phyloP scores from a whole-genome alignment of 805 yeast species.

The Candida maesae region DNA sequence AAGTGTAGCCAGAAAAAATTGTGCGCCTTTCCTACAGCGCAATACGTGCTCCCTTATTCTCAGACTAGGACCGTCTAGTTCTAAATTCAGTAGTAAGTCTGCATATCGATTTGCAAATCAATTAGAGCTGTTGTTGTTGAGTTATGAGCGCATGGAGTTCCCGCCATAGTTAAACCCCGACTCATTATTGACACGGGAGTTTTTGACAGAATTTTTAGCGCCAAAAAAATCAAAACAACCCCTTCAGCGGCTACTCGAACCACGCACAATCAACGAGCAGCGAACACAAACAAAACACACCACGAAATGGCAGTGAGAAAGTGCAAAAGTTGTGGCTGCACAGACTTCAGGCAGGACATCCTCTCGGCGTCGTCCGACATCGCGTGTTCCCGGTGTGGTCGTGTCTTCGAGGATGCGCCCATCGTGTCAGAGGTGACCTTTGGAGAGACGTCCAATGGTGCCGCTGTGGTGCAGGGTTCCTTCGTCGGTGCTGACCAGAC shows the following conservation, averaged over 20 bases:
- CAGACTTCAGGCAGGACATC: conserved; percentile 48
- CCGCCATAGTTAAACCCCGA: too few relatives aligned
- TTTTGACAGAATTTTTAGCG: too few relatives aligned
- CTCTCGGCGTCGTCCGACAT: conserved; percentile 67
- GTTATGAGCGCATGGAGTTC: too few relatives aligned
- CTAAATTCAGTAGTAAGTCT: too few relatives aligned
- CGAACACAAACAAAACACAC: neutral
- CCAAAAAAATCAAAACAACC: neutral
- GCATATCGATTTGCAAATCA: too few relatives aligned
- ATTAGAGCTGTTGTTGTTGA: too few relatives aligned
- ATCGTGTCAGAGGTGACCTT: conserved; percentile 94
- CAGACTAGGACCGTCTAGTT: too few relatives aligned
- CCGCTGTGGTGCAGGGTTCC: conserved; percentile 93
- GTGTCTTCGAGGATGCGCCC: conserved; percentile 86
- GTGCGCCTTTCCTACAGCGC: too few relatives aligned
- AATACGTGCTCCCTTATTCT: too few relatives aligned
- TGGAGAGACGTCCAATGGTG: conserved; percentile 89
- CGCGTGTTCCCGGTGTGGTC: conserved; percentile 80
- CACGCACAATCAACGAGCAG: neutral
- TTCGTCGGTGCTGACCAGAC: conserved; percentile 86
- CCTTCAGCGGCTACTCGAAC: neutral
- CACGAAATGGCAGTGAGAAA: conserved; percentile 10
- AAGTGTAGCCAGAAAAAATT: too few relatives aligned
- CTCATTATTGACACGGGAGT: too few relatives aligned
- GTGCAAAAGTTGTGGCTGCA: conserved; percentile 50